Conservation (phyloP, 1,139 yeast species). For the Casaregolazyma suthepensis region DNA sequence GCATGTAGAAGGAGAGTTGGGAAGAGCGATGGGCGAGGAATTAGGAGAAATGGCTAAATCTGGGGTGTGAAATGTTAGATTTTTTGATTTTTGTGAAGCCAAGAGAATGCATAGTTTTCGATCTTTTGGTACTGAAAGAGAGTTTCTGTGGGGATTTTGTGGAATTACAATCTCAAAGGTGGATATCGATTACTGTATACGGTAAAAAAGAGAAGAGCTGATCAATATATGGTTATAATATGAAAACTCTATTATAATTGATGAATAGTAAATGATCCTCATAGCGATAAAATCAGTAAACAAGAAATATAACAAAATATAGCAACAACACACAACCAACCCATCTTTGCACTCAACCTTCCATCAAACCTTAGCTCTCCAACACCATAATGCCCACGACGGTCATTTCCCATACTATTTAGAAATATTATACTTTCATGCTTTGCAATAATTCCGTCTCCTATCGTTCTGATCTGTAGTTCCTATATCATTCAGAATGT, state of each 20-base stretch:
- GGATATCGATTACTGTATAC: too few species aligned
- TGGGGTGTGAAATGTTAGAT: not conserved
- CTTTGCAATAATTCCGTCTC: not conserved
- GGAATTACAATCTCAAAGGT: not conserved
- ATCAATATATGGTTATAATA: too few species aligned
- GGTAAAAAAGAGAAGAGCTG: too few species aligned
- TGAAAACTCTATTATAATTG: too few species aligned
- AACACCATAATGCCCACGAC: not conserved
- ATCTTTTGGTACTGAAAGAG: too few species aligned
- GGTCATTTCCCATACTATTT: not conserved
- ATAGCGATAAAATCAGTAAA: too few species aligned
- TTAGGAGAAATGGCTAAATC: not conserved
- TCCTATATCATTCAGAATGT: not conserved
- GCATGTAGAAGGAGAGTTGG: slow-evolving; percentile 1
- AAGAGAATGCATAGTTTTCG: too few species aligned
- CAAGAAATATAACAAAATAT: too few species aligned
- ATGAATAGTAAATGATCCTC: not conserved
- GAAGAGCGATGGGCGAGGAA: not conserved
- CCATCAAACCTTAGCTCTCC: not conserved
- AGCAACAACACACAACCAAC: too few species aligned
- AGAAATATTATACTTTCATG: not conserved
- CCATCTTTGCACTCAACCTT: too few species aligned
- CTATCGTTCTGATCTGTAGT: not conserved
- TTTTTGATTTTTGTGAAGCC: too few species aligned
- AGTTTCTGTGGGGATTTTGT: not conserved